Evolutionary conservation across 352 stramenopile genomes (phyloP).

Genomic region (Phytophthora kernoviae): DNA sequence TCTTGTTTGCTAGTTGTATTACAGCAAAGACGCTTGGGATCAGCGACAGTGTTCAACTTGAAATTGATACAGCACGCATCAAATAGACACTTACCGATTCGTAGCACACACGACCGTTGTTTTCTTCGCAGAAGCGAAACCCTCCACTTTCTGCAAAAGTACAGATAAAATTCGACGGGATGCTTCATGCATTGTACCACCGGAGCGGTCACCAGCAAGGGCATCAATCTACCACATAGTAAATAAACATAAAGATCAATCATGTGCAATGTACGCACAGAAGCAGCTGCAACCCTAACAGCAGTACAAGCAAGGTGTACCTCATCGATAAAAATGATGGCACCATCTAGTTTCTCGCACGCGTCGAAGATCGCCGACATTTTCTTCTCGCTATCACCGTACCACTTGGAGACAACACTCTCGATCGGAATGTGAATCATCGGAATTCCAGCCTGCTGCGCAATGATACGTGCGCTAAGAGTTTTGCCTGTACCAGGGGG

Average conservation of each 20-base stretch:
- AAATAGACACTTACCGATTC: slow-evolving; percentile 62
- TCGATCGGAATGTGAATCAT: slow-evolving; percentile 95
- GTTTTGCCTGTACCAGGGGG: slow-evolving; percentile 95
- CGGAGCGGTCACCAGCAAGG: slow-evolving; percentile 87
- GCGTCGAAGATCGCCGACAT: slow-evolving; percentile 95
- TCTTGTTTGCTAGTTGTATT: slow-evolving; percentile 85
- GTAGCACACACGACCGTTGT: slow-evolving; percentile 93
- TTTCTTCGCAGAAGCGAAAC: slow-evolving; percentile 92
- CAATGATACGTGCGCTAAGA: slow-evolving; percentile 93
- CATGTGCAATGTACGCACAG: not conserved
- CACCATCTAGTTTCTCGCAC: slow-evolving; percentile 90
- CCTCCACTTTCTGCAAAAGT: slow-evolving; percentile 92
- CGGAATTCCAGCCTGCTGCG: slow-evolving; percentile 90
- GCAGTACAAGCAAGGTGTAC: too few species aligned
- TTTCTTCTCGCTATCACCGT: slow-evolving; percentile 95
- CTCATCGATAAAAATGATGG: slow-evolving; percentile 96
- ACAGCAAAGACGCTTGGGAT: not conserved
- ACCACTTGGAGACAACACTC: slow-evolving; percentile 95
- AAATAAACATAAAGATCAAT: slow-evolving; percentile 6
- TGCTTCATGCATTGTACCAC: slow-evolving; percentile 92
- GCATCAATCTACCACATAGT: slow-evolving; percentile 78
- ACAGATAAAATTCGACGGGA: slow-evolving; percentile 92
- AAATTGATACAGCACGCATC: not conserved
- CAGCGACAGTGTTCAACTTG: not conserved
- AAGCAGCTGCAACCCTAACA: slow-evolving; percentile 1